phyloP scores from a whole-genome alignment of 1,284 basidiomycete species.

The Malassezia globosa region DNA sequence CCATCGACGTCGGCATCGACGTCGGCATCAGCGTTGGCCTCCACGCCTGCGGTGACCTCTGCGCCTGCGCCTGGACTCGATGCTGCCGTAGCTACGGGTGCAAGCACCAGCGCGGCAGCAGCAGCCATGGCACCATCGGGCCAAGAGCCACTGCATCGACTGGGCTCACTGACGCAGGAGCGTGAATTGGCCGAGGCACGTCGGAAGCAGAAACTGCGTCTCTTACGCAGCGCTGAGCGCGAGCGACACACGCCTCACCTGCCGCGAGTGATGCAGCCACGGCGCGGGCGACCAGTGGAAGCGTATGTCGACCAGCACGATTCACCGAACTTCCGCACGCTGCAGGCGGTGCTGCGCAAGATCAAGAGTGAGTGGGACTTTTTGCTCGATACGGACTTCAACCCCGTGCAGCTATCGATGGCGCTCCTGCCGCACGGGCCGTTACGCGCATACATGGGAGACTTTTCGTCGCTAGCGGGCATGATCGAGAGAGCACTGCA shows the following conservation, averaged over 20 bases:
- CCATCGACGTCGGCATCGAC: too few species aligned
- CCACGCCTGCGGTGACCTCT: neutral
- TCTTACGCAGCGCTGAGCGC: constrained; percentile 31
- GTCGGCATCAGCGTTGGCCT: too few species aligned
- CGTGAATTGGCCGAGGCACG: constrained; percentile 33
- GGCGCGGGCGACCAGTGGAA: constrained; percentile 19
- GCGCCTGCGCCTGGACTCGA: too few species aligned
- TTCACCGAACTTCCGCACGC: constrained; percentile 28
- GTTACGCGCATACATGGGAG: constrained; percentile 26
- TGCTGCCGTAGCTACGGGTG: neutral
- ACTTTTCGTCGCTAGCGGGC: constrained; percentile 34
- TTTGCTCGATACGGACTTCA: constrained; percentile 41
- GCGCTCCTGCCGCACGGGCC: constrained; percentile 40
- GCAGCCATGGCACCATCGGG: neutral
- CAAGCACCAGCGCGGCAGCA: neutral
- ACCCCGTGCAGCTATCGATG: constrained; percentile 34
- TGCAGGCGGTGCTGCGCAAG: constrained; percentile 44
- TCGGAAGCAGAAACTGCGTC: constrained; percentile 35
- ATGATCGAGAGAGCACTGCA: constrained; percentile 38
- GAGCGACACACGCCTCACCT: constrained; percentile 33
- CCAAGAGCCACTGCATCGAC: neutral
- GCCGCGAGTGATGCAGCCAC: constrained; percentile 20
- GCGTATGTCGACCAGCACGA: constrained; percentile 28
- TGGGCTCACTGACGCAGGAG: constrained; percentile 36
- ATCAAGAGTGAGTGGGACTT: constrained; percentile 42